Base-by-base conservation (phyloP, 768 basidiomycete species). In the Rhodotorula kratochvilovae region DNA sequence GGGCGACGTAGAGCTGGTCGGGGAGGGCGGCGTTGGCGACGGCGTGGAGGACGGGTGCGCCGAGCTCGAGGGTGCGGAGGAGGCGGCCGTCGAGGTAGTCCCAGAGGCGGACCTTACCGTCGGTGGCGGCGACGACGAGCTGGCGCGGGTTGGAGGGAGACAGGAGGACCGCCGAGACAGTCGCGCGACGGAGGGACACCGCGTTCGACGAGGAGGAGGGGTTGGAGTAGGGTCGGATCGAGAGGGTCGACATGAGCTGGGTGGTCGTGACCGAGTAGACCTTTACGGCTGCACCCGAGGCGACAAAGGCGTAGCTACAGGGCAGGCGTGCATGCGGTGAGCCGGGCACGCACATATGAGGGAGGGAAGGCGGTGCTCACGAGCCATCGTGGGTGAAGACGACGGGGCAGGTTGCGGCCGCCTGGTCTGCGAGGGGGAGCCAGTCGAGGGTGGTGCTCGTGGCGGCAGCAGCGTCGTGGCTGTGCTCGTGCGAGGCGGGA, bases 61-160 rank as follows among this genome's bases (percentile, higher is more conserved):
- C 84, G 55, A 92, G 77, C 67, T 86, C 84, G 72, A 96, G 85
- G 4, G 88, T 90, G 70, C 87, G 86, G 31, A 97, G 82, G 19
- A 96, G 81, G 15, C 84, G 83, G 11, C 88, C 92, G 68, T 96
- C 93, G 48, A 94, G 82, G 80, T 90, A 94, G 81, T 98, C 92
- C 96, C 96, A 99, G 35, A 96, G 82, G 79, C 90, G 86, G 72
- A 98, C 81, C 46, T 84, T 85, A n/a, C 93, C 95, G 75, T 92
- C 89, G 69, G 87, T 77, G 15, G 91, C 90, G 59, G 87, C 88
- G 19, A 92, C 92, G 73, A 97, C 86, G 73, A 99, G 81, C 80
- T 98, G 96, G 73, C 92, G 90, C 35, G 87, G 84, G 81, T 96
- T 98, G 72, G 87, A 85, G 23, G 96, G 92, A 79, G 87, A 89